Base-by-base conservation (phyloP, 73 alveolate species). In the Paramecium biaurelia region DNA sequence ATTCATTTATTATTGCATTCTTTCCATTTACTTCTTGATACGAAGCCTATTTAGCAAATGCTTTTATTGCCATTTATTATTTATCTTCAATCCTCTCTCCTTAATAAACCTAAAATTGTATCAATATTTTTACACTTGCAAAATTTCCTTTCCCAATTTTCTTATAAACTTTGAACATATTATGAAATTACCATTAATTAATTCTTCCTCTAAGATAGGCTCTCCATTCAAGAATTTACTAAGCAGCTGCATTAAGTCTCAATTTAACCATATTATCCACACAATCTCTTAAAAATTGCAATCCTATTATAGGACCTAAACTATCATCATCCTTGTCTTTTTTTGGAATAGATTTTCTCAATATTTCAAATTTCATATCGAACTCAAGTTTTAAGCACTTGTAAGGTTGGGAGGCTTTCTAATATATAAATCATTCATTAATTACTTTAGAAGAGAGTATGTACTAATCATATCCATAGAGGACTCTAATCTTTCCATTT, bases 11-110 rank as follows among this genome's bases (percentile, higher is more conserved):
- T n/a, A 34, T 88, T 23, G 63, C 76, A 70, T 70, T 88, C 42
- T 89, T 89, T 43, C 94, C 94, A 70, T 89, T 68, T 70, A 70
- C 94, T 70, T 89, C 70, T 42, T 37, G 42, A 53, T 89, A 89
- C 7, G 92, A 53, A 4, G 85, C 85, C 45, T 41, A 76, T 70
- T 89, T 89, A 6, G 92, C 30, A 82, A 89, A 89, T 14, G 94
- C 94, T 56, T 89, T 89, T 24, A 89, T 63, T 26, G 94, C 94
- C 74, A 89, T 45, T 12, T 45, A 58, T 49, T 23, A 38, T 21
- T 24, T 63, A 49, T 89, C 94, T 70, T 89, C 94, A 0, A 89
- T 57, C 56, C 92, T 89, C 24, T 89, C 94, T 6, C 92, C 87
- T 63, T 70, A 24, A 59, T 89, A 89, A 82, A 79, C 90, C 90